Base-by-base conservation (phyloP, 164 flowering plant genomes). In the Nymphaea thermarum region DNA sequence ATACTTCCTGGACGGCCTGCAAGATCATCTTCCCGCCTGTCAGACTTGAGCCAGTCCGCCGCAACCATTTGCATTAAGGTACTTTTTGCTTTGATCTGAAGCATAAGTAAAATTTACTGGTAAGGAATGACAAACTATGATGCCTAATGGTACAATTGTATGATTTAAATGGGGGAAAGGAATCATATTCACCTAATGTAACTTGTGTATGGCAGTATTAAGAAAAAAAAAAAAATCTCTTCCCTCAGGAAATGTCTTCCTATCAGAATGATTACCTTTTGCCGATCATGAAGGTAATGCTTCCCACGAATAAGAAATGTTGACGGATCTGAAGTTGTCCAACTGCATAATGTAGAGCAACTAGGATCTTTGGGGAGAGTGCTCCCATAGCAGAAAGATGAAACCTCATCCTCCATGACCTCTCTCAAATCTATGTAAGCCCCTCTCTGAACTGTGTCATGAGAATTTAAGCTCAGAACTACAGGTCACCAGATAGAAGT, bases 1-100 rank as follows among this genome's bases (percentile, higher is more conserved):
- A 90, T 79, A 76, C 96, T 68, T 42, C 82, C 92, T 53, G 83
- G 80, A 60, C 97, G 92, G 47, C 91, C 77, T 64, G 81, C 91
- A 73, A 93, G 84, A 75, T 93, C 88, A 81, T 90, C 91, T 80
- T 89, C 96, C 64, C 87, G 85, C 66, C 78, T 84, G 70, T 87
- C 83, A 42, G 98, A 93, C 78, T 73, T 82, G 41, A 93, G 71
- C 97, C 95, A 93, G 75, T 93, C 96, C 5, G 89, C 96, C 42
- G 82, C 96, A 60, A 90, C 89, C 88, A 90, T 77, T 81, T 88
- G 85, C 91, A 89, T 83, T 80, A 89, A 79, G 65, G 96, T 84
- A 45, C 79, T 65, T 65, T 79, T 83, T 60, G 92, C 96, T 76
- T 89, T 87, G 25, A 83, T 69, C 98, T 93, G 78, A 42, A 15